Conservation (phyloP, 192 early-diverging fungal genomes). For the Coemansia erecta region DNA sequence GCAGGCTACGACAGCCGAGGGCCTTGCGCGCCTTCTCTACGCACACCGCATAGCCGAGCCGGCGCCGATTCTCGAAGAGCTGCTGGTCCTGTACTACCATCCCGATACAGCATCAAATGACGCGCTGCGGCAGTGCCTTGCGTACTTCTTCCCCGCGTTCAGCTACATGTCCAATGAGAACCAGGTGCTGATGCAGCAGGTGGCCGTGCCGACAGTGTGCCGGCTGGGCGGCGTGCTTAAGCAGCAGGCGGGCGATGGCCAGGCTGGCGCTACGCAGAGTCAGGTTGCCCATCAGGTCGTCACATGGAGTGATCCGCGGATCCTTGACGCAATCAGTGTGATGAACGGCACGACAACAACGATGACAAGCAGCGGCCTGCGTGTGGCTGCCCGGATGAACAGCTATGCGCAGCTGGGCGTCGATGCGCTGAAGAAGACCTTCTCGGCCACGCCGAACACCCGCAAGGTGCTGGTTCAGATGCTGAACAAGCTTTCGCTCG, state of each 20-base stretch:
- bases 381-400: slow-evolving; percentile 26
- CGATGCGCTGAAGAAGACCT: slow-evolving; percentile 60
- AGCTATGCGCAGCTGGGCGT: slow-evolving; percentile 56
- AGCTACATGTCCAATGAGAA: slow-evolving; percentile 73
- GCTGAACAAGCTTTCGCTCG: slow-evolving; percentile 56
- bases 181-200: slow-evolving; percentile 64
- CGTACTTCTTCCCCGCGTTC: slow-evolving; percentile 85
- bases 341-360: slow-evolving; percentile 15
- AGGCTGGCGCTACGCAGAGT: slow-evolving; percentile 31
- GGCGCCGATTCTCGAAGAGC: slow-evolving; percentile 56
- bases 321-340: slow-evolving; percentile 52
- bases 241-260: slow-evolving; percentile 26
- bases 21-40: slow-evolving; percentile 70
- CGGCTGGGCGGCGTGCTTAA: slow-evolving; percentile 38
- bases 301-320: slow-evolving; percentile 77
- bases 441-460: slow-evolving; percentile 48
- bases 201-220: slow-evolving; percentile 47
- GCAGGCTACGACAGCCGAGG: slow-evolving; percentile 74
- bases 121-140: slow-evolving; percentile 78
- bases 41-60: slow-evolving; percentile 54
- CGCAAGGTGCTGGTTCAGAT: slow-evolving; percentile 65
- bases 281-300: slow-evolving; percentile 73
- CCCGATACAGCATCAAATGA: slow-evolving; percentile 65
- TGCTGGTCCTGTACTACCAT: slow-evolving; percentile 84
- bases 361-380: background rate